These are phyloP conservation scores for Colletotrichum kahawae DNA, from an alignment of 2,329 filamentous ascomycete genomes.

Conservation along the genomic window DNA sequence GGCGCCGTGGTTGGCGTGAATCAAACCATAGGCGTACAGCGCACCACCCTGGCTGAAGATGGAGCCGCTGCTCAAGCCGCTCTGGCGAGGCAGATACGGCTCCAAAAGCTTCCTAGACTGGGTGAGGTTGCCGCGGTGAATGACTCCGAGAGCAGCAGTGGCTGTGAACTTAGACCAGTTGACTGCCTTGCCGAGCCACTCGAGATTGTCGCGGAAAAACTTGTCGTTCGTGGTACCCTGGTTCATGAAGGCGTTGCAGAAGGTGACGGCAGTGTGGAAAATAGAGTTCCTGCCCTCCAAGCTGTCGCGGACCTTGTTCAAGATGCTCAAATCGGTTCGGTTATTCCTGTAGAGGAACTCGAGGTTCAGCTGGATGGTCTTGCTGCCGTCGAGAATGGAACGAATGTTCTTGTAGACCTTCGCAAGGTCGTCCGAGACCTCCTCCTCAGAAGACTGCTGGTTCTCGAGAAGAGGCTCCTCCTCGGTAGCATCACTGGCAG, in stretches of 20 bases:
- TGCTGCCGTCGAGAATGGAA: conserved; percentile 81
- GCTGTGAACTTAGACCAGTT: conserved; percentile 99
- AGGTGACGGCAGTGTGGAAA: conserved; percentile 96
- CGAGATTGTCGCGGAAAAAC: conserved; percentile 97
- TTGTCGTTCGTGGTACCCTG: conserved; percentile 97
- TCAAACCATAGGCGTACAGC: conserved; percentile 91
- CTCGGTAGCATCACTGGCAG: conserved; percentile 45
- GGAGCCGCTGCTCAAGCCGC: conserved; percentile 78
- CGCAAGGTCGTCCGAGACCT: conserved; percentile 56
- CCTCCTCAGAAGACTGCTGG: conserved; percentile 55
- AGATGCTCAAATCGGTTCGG: conserved; percentile 86
- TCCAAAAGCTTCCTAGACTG: conserved; percentile 93
- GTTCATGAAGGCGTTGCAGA: conserved; percentile 99
- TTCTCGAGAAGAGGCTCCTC: conserved; percentile 53
- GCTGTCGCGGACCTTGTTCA: conserved; percentile 96
- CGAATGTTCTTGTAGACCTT: conserved; percentile 68
- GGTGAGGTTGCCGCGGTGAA: conserved; percentile 92
- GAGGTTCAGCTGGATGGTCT: conserved; percentile 91
- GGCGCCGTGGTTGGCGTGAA: conserved; percentile 96
- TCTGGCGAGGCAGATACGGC: conserved; percentile 86
- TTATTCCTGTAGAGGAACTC: conserved; percentile 98
- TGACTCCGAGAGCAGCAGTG: conserved; percentile 93
- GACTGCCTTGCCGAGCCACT: conserved; percentile 97
- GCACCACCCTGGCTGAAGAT: conserved; percentile 96
- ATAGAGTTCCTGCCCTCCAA: conserved; percentile 96